A percentile compares a stretch with the other conserved stretches of the same genome.
Conservation (phyloP, 306 rosid species). For the Heteromeles arbutifolia region DNA sequence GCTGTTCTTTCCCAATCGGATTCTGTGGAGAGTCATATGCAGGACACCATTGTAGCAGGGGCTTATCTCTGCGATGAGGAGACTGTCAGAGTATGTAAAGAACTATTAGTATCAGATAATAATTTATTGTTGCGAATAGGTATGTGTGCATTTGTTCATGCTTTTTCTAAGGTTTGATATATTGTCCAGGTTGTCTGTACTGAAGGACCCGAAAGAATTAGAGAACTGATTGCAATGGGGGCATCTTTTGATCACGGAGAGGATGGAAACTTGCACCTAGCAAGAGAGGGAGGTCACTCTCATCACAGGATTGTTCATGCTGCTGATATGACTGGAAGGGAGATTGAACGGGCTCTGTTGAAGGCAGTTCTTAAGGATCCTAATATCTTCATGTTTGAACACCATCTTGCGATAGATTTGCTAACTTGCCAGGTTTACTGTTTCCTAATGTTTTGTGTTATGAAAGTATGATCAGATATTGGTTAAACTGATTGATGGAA, state of each 20-base stretch:
- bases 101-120: neutral
- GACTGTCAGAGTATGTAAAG: conserved; percentile 69
- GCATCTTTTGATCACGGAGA: conserved; percentile 88
- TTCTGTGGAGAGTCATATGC: conserved; percentile 92
- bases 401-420: conserved; percentile 91
- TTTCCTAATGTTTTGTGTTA: neutral
- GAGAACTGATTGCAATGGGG: conserved; percentile 87
- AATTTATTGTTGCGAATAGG: neutral
- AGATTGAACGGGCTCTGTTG: conserved; percentile 79
- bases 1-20: conserved; percentile 86
- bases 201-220: conserved; percentile 95
- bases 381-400: conserved; percentile 71
- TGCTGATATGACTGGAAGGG: conserved; percentile 95
- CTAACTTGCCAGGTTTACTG: conserved; percentile 71
- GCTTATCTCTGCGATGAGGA: conserved; percentile 94
- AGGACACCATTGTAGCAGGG: conserved; percentile 91
- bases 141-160: neutral
- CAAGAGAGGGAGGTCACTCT: conserved; percentile 93
- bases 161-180: conserved; percentile 12
- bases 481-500: neutral
- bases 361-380: conserved; percentile 60
- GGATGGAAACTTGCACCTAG: conserved; percentile 89
- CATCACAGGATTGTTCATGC: conserved; percentile 88
- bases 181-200: conserved; percentile 84
- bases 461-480: neutral